Conservation (phyloP, 139 green algal genomes). For the Chlamydomonas sphaeroides region DNA sequence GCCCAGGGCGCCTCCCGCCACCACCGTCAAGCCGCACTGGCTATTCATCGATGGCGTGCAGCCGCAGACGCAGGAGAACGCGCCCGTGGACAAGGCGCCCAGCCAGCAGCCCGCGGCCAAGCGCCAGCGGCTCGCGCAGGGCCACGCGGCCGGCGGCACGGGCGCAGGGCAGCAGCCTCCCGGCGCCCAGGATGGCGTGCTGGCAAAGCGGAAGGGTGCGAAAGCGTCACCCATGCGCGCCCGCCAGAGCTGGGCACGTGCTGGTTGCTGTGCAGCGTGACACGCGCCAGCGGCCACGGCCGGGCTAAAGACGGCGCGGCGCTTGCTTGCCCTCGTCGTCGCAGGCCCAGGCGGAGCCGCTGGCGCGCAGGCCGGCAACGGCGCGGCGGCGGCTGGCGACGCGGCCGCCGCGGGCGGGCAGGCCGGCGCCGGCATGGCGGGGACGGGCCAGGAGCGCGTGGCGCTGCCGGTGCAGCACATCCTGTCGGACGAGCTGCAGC, state of each 20-base stretch:
- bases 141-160: neutral
- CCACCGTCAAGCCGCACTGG: conserved; percentile 87
- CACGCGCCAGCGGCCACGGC: no score
- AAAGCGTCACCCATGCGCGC: no score
- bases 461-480: conserved; percentile 79
- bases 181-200: no score
- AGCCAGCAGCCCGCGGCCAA: conserved; percentile 27
- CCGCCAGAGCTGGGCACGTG: no score
- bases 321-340: no score
- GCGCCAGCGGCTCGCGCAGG: conserved; percentile 14
- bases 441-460: conserved; percentile 49
- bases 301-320: no score
- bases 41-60: conserved; percentile 91
- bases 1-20: conserved; percentile 77
- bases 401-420: neutral
- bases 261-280: no score
- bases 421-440: neutral
- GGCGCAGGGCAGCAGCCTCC: neutral
- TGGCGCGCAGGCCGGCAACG: no score
- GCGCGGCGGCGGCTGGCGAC: neutral
- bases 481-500: conserved; percentile 81
- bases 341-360: no score
- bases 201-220: neutral
- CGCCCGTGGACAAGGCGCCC: conserved; percentile 39
- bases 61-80: conserved; percentile 91